Evolutionary conservation across 2,329 filamentous ascomycete genomes (phyloP).

Genomic region (Trichoderma pleuroti): DNA sequence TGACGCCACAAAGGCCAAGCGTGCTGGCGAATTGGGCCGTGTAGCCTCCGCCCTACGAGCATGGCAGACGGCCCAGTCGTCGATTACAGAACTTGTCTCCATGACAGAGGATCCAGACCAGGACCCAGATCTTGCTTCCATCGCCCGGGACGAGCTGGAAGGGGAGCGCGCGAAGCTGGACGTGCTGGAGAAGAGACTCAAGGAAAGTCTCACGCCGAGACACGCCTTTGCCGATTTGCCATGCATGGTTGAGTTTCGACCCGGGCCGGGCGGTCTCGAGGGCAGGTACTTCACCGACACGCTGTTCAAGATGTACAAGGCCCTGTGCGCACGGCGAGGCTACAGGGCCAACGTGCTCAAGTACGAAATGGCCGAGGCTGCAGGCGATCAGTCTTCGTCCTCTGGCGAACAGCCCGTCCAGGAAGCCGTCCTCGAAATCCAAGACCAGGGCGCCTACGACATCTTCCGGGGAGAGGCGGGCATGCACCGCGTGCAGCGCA

Average conservation of each 20-base stretch:
- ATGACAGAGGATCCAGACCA: constrained; percentile 46
- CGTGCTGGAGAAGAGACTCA: constrained; percentile 63
- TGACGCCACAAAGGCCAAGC: constrained; percentile 55
- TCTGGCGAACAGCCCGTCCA: constrained; percentile 67
- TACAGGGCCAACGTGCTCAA: constrained; percentile 69
- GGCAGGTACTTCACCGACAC: constrained; percentile 86
- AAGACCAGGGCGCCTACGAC: constrained; percentile 73
- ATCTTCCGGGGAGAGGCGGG: constrained; percentile 82
- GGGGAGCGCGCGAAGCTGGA: constrained; percentile 60
- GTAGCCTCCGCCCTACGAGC: constrained; percentile 56
- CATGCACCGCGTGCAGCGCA: constrained; percentile 90
- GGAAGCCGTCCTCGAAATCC: constrained; percentile 84
- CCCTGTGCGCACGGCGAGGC: constrained; percentile 67
- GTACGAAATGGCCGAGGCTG: constrained; percentile 71
- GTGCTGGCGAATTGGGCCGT: constrained; percentile 57
- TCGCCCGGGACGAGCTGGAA: constrained; percentile 80
- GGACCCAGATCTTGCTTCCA: constrained; percentile 67
- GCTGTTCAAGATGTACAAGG: constrained; percentile 84
- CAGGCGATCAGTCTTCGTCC: constrained; percentile 47
- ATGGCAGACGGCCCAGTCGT: constrained; percentile 53
- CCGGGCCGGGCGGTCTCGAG: constrained; percentile 87
- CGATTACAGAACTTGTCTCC: constrained; percentile 51
- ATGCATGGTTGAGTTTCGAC: constrained; percentile 87
- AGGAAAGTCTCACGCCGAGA: constrained; percentile 73
- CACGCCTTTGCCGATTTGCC: constrained; percentile 89